Conservation (phyloP, 305 asterid species). For the Fraxinus paxiana region DNA sequence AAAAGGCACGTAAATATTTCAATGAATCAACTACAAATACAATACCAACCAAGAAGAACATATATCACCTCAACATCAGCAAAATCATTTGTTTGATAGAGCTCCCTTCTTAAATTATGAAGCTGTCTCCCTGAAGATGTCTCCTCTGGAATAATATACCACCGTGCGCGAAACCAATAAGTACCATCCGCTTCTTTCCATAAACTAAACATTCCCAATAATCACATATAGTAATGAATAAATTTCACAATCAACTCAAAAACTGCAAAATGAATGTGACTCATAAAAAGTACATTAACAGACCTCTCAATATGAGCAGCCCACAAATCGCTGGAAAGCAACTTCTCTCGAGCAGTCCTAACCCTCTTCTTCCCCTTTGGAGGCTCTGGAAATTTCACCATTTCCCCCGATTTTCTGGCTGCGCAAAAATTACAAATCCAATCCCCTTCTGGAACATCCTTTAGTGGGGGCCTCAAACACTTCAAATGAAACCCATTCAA, state of each 20-base stretch:
- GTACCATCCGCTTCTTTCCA: slow-evolving; percentile 92
- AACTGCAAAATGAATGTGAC: neutral
- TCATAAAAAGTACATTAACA: slow-evolving; percentile 2
- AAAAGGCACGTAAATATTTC: neutral
- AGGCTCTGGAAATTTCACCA: slow-evolving; percentile 53
- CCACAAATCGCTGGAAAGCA: slow-evolving; percentile 89
- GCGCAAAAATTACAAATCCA: slow-evolving; percentile 78
- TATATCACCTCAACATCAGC: slow-evolving; percentile 70
- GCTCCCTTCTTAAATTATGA: slow-evolving; percentile 91
- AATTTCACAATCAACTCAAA: neutral
- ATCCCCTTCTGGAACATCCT: slow-evolving; percentile 83
- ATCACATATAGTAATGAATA: slow-evolving; percentile 10
- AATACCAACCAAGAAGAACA: neutral
- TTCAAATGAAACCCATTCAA: slow-evolving; percentile 90
- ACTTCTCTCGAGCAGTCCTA: slow-evolving; percentile 80
- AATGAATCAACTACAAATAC: slow-evolving; percentile 6
- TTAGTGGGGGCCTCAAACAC: slow-evolving; percentile 76
- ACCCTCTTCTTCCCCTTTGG: slow-evolving; percentile 62
- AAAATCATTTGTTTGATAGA: slow-evolving; percentile 68
- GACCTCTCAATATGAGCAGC: slow-evolving; percentile 83
- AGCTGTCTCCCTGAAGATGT: slow-evolving; percentile 83
- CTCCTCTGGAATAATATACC: slow-evolving; percentile 92
- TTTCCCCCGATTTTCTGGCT: slow-evolving; percentile 47
- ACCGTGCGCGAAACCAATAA: slow-evolving; percentile 71
- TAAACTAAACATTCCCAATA: slow-evolving; percentile 42